Base-by-base conservation (phyloP, 192 early-diverging fungal genomes). In the Backusella australiensis region DNA sequence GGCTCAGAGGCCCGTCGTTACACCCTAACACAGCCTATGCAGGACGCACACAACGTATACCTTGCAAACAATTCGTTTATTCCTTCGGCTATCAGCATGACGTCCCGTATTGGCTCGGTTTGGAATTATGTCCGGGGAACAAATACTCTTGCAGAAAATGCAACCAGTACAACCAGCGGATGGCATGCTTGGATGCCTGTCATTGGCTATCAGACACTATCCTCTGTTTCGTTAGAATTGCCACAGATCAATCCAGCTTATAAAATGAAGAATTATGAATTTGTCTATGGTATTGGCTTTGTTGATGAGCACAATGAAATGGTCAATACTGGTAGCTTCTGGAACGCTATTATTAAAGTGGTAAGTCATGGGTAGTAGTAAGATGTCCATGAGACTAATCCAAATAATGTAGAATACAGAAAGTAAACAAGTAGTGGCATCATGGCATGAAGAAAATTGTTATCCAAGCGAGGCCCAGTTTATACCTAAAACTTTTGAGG, bases 401-500 rank as follows among this genome's bases (percentile, higher is more conserved):
- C 2, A 4, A 29, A 44, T 49, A 32, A 49, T 65, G 21, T 71
- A 86, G 85, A 74, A 86, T 77, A 63, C 82, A 29, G 68, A 80
- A 56, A 77, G 17, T 21, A 84, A 84, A 49, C 65, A 74, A 12
- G 72, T 80, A 41, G 76, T 78, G 4, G 85, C 76, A 34, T 78
- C 70, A 8, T 86, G 85, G 85, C 68, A 84, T 56, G 85, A 91
- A 78, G 86, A 86, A 63, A 83, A 92, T 77, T 92, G 91, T 80
- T 93, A 88, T 73, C 93, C 95, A 34, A 91, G 91, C 9, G 93
- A 96, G 82, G 90, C 95, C 1, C 77, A 92, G 19, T 96, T 95
- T 86, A 89, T 96, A 34, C 90, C 93, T 49, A 85, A 74, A 21
- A 67, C 75, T 14, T n/a, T 34, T 34, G 56, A 73, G 3, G 79